Percentiles rank a stretch among this genome's conserved stretches.
phyloP scores from a whole-genome alignment of 441 rosid species.

The Populus hybrid region DNA sequence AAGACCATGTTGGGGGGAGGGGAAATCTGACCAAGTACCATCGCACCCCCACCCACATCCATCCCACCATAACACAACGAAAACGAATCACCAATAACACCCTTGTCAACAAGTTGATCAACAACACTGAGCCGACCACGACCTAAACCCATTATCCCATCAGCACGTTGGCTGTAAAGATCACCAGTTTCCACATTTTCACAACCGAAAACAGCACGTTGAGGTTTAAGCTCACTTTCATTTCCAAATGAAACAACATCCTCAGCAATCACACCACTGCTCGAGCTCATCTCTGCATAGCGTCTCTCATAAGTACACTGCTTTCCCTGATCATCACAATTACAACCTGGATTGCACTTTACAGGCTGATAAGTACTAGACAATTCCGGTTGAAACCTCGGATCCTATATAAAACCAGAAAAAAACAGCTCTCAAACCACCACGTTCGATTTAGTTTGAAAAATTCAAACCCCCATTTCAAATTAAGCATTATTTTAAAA shows the following conservation, averaged over 20 bases:
- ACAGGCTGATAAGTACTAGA: conserved; percentile 69
- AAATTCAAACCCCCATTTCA: not conserved
- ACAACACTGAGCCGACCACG: conserved; percentile 79
- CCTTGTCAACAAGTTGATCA: conserved; percentile 81
- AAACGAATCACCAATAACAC: conserved; percentile 75
- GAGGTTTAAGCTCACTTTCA: conserved; percentile 65
- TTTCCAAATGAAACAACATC: conserved; percentile 83
- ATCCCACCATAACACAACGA: conserved; percentile 95
- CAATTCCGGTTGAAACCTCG: conserved; percentile 71
- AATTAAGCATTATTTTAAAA: not conserved
- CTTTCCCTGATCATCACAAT: conserved; percentile 55
- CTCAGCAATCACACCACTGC: conserved; percentile 89
- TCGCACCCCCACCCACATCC: conserved; percentile 90
- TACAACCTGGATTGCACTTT: conserved; percentile 75
- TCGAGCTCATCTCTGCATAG: conserved; percentile 89
- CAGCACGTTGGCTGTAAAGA: conserved; percentile 85
- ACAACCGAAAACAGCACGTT: conserved; percentile 85
- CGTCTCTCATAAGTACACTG: conserved; percentile 84
- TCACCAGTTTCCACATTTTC: conserved; percentile 89
- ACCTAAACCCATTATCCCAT: conserved; percentile 94
- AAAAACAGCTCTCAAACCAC: not conserved
- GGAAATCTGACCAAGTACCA: conserved; percentile 83
- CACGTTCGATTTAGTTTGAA: not conserved
- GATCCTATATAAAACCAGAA: conserved; percentile 38
- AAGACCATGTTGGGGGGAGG: conserved; percentile 70